These are phyloP conservation scores for Fusarium succisae DNA, from an alignment of 2,329 filamentous ascomycete genomes.

Conservation along the genomic window DNA sequence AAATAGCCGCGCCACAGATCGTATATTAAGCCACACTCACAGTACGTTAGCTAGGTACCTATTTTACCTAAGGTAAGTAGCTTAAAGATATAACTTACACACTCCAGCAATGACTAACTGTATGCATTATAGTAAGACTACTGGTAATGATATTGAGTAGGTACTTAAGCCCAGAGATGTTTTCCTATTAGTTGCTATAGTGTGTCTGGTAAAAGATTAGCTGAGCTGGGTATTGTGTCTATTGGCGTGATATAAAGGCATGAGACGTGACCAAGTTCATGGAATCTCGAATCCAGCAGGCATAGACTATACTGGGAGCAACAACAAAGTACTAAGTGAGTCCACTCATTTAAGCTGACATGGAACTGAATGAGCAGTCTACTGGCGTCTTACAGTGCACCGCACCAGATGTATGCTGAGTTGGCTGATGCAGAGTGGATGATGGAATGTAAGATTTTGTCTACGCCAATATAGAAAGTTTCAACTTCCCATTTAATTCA, in stretches of 20 bases:
- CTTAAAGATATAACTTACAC: neutral
- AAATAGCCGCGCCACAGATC: neutral
- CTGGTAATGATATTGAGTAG: neutral
- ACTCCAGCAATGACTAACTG: neutral
- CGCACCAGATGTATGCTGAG: neutral
- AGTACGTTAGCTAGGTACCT: no score
- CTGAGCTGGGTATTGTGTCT: neutral
- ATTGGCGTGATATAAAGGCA: neutral
- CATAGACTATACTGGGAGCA: neutral
- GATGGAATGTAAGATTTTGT: neutral
- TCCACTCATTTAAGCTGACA: neutral
- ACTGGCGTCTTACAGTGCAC: neutral
- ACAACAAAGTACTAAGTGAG: neutral
- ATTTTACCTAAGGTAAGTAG: no score
- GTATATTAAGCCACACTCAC: neutral
- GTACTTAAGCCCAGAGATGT: neutral
- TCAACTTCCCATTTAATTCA: neutral
- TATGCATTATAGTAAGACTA: neutral
- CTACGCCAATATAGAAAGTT: no score
- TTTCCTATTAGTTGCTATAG: neutral
- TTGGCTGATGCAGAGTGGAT: neutral
- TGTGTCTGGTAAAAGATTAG: neutral
- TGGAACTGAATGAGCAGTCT: neutral
- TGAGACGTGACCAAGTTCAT: neutral
- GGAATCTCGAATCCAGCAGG: neutral